Evolutionary conservation across 2,329 filamentous ascomycete species (phyloP).

Genomic region (Aspergillus oerlinghausenensis): DNA sequence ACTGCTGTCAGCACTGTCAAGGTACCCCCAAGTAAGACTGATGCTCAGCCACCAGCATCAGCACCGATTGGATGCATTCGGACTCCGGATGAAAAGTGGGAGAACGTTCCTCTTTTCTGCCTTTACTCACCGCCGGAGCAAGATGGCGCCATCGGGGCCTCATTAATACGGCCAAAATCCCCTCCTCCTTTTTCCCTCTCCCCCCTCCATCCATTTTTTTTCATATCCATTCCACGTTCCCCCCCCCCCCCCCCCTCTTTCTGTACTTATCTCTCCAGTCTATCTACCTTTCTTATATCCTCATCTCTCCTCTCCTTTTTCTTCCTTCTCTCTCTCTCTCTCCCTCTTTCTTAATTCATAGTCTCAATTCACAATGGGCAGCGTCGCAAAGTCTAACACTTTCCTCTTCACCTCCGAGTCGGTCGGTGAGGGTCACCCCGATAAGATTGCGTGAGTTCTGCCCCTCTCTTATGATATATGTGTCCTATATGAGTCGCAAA

Average conservation of each 20-base stretch:
- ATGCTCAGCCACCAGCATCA: not conserved
- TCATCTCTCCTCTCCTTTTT: conserved; percentile 7
- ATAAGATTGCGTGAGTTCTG: conserved; percentile 74
- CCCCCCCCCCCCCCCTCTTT: not conserved
- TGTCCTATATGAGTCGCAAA: not conserved
- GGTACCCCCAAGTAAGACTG: not conserved
- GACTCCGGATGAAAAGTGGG: not conserved
- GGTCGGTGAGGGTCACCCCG: conserved; percentile 84
- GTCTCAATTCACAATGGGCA: conserved; percentile 54
- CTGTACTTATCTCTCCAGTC: conserved; percentile 2
- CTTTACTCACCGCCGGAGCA: conserved; percentile 19
- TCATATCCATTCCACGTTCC: not conserved
- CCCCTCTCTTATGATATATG: conserved; percentile 1
- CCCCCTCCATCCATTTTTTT: not conserved
- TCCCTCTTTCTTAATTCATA: conserved; percentile 15
- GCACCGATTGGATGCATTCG: not conserved
- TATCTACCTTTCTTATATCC: conserved; percentile 3
- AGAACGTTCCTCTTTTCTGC: conserved; percentile 15
- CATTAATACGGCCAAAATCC: conserved; percentile 13
- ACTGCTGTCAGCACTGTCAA: too few species aligned
- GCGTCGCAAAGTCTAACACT: conserved; percentile 53
- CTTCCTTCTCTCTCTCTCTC: conserved; percentile 4
- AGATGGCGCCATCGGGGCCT: conserved; percentile 27
- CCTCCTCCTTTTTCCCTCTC: conserved; percentile 9
- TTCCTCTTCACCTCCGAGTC: conserved; percentile 91